Percentiles rank a stretch among this genome's conserved stretches.
Evolutionary conservation across 495 filamentous ascomycete genomes (phyloP).

Genomic region (Usnea hakonensis): DNA sequence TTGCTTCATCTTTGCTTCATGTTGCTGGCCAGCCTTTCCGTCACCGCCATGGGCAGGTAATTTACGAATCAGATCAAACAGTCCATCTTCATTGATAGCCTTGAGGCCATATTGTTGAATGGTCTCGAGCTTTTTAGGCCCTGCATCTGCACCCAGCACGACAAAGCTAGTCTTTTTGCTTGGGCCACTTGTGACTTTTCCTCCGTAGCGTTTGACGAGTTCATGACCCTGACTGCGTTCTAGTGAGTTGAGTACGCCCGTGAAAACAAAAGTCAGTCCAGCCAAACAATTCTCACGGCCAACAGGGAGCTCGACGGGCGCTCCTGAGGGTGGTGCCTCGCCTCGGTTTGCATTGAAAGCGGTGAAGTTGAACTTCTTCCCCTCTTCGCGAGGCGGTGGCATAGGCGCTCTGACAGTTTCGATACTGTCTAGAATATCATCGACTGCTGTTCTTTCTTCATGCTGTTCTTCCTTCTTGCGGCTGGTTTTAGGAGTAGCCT

Average conservation of each 20-base stretch:
- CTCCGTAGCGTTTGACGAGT: constrained; percentile 86
- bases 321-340: constrained; percentile 52
- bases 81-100: constrained; percentile 86
- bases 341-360: constrained; percentile 44
- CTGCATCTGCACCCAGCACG: constrained; percentile 82
- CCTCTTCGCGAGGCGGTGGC: constrained; percentile 56
- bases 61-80: constrained; percentile 77
- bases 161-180: constrained; percentile 92
- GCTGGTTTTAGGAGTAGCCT: constrained; percentile 26
- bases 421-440: constrained; percentile 82
- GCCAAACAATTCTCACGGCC: constrained; percentile 86
- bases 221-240: constrained; percentile 79
- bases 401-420: constrained; percentile 73
- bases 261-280: constrained; percentile 96
- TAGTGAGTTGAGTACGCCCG: constrained; percentile 70
- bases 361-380: constrained; percentile 64
- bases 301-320: constrained; percentile 62
- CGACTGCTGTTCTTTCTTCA: constrained; percentile 56
- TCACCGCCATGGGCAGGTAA: constrained; percentile 81
- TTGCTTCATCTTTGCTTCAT: constrained; percentile 70
- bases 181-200: constrained; percentile 77
- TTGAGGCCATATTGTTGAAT: constrained; percentile 71
- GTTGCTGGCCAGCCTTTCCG: constrained; percentile 77
- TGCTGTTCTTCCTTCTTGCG: constrained; percentile 57
- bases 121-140: constrained; percentile 86